Conservation (phyloP, 2,329 filamentous ascomycete species). For the Beauveria pseudobassiana region DNA sequence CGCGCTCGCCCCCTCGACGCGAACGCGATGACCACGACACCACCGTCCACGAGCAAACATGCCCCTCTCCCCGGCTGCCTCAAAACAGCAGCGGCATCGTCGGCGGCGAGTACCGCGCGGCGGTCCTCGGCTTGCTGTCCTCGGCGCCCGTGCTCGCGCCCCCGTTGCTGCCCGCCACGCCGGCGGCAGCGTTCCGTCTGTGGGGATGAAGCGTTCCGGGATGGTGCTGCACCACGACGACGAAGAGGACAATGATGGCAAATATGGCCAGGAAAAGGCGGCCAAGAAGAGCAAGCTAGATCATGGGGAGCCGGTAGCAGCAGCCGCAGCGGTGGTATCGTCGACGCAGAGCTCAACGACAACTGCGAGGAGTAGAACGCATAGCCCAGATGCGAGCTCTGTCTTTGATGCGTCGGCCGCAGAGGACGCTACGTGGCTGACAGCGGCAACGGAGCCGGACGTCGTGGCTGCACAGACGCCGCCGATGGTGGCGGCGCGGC, state of each 20-base stretch:
- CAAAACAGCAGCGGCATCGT: neutral
- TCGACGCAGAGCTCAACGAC: conserved; percentile 16
- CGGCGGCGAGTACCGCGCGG: conserved; percentile 1
- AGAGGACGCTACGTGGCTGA: conserved; percentile 41
- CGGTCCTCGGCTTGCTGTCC: neutral
- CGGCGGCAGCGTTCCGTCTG: conserved; percentile 4
- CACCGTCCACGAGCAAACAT: conserved; percentile 16
- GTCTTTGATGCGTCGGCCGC: conserved; percentile 39
- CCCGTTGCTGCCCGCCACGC: neutral
- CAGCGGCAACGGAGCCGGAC: conserved; percentile 38
- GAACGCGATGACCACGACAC: conserved; percentile 32
- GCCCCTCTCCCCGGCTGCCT: neutral
- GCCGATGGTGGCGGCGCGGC: neutral
- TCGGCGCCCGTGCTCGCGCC: conserved; percentile 2
- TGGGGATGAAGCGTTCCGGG: conserved; percentile 22
- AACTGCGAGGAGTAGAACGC: conserved; percentile 13
- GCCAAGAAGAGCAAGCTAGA: conserved; percentile 28
- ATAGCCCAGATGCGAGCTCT: conserved; percentile 37
- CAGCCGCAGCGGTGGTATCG: no score
- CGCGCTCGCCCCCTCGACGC: conserved; percentile 35
- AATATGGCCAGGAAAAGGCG: conserved; percentile 13
- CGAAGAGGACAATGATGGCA: conserved; percentile 6
- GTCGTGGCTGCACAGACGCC: neutral
- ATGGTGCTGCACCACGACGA: conserved; percentile 11
- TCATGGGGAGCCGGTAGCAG: neutral